Conservation (phyloP, 78 protist genomes). For the Monosiga brevicollis region DNA sequence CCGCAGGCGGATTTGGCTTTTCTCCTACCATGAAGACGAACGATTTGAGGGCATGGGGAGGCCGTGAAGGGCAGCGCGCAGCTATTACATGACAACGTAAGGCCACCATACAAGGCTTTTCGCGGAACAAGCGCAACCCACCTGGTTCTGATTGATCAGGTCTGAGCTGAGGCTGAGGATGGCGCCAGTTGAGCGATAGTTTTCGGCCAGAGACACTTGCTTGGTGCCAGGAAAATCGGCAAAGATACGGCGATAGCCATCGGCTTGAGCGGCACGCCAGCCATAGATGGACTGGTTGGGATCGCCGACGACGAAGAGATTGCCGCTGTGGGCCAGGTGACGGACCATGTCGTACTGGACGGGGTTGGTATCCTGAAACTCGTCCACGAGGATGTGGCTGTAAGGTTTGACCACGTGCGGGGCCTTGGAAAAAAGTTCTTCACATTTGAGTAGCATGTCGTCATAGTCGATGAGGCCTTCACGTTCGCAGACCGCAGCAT, state of each 20-base stretch:
- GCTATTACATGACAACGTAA: neutral
- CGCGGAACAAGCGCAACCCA: neutral
- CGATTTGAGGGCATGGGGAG: neutral
- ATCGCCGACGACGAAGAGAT: slow-evolving; percentile 3
- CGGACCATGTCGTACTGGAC: neutral
- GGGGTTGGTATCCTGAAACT: neutral
- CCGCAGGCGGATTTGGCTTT: neutral
- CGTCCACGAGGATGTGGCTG: neutral
- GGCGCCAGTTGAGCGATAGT: neutral
- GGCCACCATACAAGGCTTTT: neutral
- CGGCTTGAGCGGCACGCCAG: neutral
- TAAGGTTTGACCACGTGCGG: neutral
- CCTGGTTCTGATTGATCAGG: neutral
- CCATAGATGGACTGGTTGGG: slow-evolving; percentile 5
- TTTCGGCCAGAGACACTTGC: neutral
- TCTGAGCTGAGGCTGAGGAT: neutral
- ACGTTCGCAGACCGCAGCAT: too few relatives aligned
- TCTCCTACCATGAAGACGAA: neutral
- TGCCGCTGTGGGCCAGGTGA: neutral
- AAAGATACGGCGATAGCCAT: neutral
- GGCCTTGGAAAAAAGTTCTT: neutral
- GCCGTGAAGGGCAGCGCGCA: neutral
- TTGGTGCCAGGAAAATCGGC: neutral
- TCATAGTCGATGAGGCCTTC: neutral
- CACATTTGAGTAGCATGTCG: neutral